These are phyloP conservation scores for Backusella sp. DNA, from an alignment of 192 early-diverging fungal species.

Conservation along the genomic window DNA sequence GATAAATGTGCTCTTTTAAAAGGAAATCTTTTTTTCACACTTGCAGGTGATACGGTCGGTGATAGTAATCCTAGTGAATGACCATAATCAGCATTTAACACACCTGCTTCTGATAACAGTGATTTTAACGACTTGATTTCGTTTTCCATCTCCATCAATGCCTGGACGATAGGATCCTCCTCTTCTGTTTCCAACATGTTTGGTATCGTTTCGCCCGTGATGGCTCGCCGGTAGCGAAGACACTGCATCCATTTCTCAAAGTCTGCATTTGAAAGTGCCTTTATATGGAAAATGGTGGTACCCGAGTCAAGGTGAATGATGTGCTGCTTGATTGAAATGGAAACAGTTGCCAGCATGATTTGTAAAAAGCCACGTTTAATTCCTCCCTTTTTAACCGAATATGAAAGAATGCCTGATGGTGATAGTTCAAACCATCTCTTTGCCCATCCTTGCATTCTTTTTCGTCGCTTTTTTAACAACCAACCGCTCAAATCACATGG, in stretches of 20 bases:
- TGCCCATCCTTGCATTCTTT: slow-evolving; percentile 79
- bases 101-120: neutral
- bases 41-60: slow-evolving; percentile 2
- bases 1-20: neutral
- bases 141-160: slow-evolving; percentile 11
- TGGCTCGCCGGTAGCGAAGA: neutral
- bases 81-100: neutral
- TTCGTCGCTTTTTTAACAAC: slow-evolving; percentile 59
- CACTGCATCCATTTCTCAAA: slow-evolving; percentile 67
- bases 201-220: neutral
- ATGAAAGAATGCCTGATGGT: slow-evolving; percentile 67
- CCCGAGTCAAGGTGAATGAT: slow-evolving; percentile 89
- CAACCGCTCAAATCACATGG: slow-evolving; percentile 46
- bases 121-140: slow-evolving; percentile 36
- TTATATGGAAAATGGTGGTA: slow-evolving; percentile 79
- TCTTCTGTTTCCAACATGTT: neutral
- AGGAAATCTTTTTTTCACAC: slow-evolving; percentile 6
- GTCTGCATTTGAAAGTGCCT: slow-evolving; percentile 63
- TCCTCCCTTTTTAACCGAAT: slow-evolving; percentile 71
- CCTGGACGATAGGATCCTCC: neutral
- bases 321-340: slow-evolving; percentile 59
- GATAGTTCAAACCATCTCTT: slow-evolving; percentile 86
- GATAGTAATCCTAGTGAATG: neutral
- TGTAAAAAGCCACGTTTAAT: slow-evolving; percentile 67
- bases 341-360: slow-evolving; percentile 60